phyloP scores from a whole-genome alignment of 2,329 filamentous ascomycete genomes.

The Cytospora chrysosperma region DNA sequence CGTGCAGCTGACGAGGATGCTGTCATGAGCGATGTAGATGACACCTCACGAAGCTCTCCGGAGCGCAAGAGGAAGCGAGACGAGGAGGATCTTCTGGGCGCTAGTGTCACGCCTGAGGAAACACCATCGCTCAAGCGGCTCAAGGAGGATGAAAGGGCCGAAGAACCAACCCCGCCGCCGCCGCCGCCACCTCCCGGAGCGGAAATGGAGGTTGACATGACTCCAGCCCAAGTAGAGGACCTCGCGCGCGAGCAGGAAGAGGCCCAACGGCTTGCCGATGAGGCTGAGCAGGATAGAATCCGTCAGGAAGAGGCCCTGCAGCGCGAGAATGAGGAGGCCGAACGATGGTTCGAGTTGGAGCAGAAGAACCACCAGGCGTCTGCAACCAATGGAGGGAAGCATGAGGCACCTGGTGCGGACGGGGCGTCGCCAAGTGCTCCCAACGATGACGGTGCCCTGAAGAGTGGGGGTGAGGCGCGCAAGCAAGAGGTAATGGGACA shows the following conservation, averaged over 20 bases:
- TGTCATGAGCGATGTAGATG: conserved; percentile 45
- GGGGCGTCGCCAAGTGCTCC: conserved; percentile 3
- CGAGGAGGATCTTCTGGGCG: conserved; percentile 40
- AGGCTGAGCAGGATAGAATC: conserved; percentile 37
- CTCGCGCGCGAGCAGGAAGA: conserved; percentile 55
- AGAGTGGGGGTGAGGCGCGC: conserved; percentile 5
- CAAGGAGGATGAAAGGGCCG: conserved; percentile 47
- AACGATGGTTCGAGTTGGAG: conserved; percentile 36
- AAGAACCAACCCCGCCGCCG: conserved; percentile 35
- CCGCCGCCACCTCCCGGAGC: conserved; percentile 46
- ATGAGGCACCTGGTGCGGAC: background rate
- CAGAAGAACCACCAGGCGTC: conserved; percentile 31
- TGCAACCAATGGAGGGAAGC: conserved; percentile 1
- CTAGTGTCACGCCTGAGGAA: conserved; percentile 51
- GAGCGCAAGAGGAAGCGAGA: conserved; percentile 67
- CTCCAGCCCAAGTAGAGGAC: conserved; percentile 51
- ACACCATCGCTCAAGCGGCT: conserved; percentile 55
- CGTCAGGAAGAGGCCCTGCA: conserved; percentile 38
- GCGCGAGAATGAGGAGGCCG: conserved; percentile 40
- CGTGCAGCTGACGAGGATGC: conserved; percentile 37
- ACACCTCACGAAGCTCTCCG: conserved; percentile 45
- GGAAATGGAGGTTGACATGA: conserved; percentile 41
- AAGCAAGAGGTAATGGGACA: conserved; percentile 19
- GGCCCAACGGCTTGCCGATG: conserved; percentile 51
- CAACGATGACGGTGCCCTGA: conserved; percentile 7